Evolutionary conservation across 768 basidiomycete species (phyloP), one percentile per base, ranked within the genome.

Genomic region (Hypsizygus marmoreus): DNA sequence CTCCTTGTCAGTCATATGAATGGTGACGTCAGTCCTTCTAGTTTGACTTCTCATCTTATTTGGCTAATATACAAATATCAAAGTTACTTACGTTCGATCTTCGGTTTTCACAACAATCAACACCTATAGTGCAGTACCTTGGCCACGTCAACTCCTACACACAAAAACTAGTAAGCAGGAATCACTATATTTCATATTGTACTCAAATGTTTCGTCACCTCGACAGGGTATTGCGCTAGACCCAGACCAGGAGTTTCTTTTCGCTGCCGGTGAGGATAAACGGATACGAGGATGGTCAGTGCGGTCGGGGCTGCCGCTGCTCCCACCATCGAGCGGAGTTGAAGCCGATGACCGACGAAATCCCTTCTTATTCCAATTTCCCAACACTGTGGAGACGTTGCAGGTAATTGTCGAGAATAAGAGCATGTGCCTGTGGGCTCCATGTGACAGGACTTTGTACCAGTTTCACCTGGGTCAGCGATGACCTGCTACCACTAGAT

Each of bases 231-330:
- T 88, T 5, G 67, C 77, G 1, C 56, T 80, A 13, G 86, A 88
- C 51, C 76, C 80, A 0, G 49, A 61, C 6, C 71, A 83, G 37
- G 69, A 78, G 22, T 76, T 84, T 39, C 57, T 91, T 13, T 87
- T 87, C 47, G 82, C 83, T 7, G 84, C 84, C 0, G 87, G 87
- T 8, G 75, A 81, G 50, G 88, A 91, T 61, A 51, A 65, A 32
- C 73, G 71, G 24, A 74, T 90, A 47, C 79, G 85, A 17, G 76
- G 75, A 2, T 91, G 88, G 88, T 86, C 85, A 9, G 60, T 90
- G 7, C 71, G 63, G 12, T 77, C 74, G 6, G 87, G 86, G 4
- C 64, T 64, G 12, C 66, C 66, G 4, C 48, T 83, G 14, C 49
- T 16, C 56, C 67, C 54, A 19, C 31, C 40, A 14, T 22, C 31